phyloP scores from a whole-genome alignment of 306 rosid species.

The Ceratonia siliqua region DNA sequence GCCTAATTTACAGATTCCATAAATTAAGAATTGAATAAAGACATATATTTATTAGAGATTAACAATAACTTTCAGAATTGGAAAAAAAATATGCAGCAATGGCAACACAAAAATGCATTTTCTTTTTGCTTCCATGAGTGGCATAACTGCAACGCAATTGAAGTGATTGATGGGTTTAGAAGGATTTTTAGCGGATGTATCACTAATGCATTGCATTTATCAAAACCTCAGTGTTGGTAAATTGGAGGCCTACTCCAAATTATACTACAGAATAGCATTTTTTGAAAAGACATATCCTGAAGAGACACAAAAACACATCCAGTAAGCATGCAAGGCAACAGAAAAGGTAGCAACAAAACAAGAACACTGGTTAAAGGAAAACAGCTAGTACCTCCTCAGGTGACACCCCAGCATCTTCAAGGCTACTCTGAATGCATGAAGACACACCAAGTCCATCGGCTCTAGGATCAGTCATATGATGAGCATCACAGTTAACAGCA shows the following conservation, averaged over 20 bases:
- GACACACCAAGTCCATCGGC: conserved; percentile 97
- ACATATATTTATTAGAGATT: background rate
- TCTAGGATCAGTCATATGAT: conserved; percentile 99
- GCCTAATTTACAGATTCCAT: background rate
- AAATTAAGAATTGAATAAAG: background rate
- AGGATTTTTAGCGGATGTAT: background rate
- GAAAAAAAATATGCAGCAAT: background rate
- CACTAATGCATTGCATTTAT: background rate
- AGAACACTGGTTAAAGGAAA: background rate
- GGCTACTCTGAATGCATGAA: conserved; percentile 83
- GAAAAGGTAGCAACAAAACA: background rate
- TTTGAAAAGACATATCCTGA: background rate
- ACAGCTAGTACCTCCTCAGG: conserved; percentile 79
- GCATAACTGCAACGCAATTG: conserved; percentile 12
- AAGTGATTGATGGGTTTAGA: background rate
- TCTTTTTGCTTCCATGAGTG: background rate
- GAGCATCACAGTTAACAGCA: conserved; percentile 93
- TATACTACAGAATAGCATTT: background rate
- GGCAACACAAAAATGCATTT: conserved; percentile 16
- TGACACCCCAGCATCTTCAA: conserved; percentile 95
- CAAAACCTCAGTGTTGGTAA: conserved; percentile 18
- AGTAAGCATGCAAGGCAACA: conserved; percentile 6
- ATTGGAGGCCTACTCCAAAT: background rate
- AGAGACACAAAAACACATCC: background rate
- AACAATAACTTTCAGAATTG: conserved; percentile 5